Base-by-base conservation (phyloP, 805 yeast species). In the Nakazawaea sp. region DNA sequence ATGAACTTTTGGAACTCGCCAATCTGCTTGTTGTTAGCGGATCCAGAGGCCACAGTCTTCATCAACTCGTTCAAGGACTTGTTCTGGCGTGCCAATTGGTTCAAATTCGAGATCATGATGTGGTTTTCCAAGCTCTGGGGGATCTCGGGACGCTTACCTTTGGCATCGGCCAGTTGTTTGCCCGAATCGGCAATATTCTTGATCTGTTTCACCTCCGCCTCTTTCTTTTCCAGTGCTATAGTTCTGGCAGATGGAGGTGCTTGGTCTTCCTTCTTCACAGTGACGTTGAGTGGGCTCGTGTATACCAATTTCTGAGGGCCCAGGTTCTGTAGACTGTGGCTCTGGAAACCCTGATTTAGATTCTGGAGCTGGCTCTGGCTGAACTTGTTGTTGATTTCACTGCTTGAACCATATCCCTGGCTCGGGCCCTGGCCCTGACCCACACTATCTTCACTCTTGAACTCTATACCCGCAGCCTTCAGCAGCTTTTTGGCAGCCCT, bases 1-100 rank as follows among this genome's bases (percentile, higher is more conserved):
- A 90, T 87, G 48, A 83, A 84, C 16, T 72, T 78, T 55, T 89
- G 95, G 55, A 90, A 90, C 32, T 75, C 78, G 18, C 73, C 62
- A 13, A 90, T 81, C 54, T 87, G 90, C 5, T 70, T 78, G 4
- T 75, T 71, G 1, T 77, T 56, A 0, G 96, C 96, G 18, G 66
- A 68, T 4, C 95, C 95, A 39, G 81, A 72, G 0, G 97, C 97
- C 2, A 90, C 96, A 4, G 70, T 72, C 44, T 80, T 78, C 96
- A 90, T 88, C 36, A 90, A 61, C 1, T 70, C 59, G 45, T 78
- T 81, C 34, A 90, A 58, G 4, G 78, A 68, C 0, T 75, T 68
- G 50, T 88, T 94, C 4, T 68, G 66, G 28, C 81, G 70, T 0
- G 97, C 97, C 58, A 90, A 78, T 1, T 81, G 67, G 50, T 89